Evolutionary conservation across 495 filamentous ascomycete genomes (phyloP), one percentile per base, ranked within the genome.

Genomic region (Podospora australis): DNA sequence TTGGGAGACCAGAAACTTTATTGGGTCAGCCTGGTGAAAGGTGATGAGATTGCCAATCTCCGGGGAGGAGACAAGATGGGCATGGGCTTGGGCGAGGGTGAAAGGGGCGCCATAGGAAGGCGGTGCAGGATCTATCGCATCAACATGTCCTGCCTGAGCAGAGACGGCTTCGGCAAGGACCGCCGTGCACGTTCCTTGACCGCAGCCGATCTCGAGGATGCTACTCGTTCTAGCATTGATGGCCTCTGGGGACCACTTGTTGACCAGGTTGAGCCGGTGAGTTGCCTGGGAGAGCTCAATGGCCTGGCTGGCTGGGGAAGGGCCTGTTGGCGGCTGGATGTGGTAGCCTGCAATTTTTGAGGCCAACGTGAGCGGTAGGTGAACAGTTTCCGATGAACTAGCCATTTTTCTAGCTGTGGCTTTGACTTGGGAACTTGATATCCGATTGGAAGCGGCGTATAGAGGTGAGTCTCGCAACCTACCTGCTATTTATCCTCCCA

Each of bases 191-290:
- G 74, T 72, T 3, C 76, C 77, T 48, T 79, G 76, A 14, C 76
- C 76, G 59, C 76, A 78, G 39, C 75, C 77, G 23, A 80, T 51
- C 55, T 79, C 77, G 4, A 80, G 66, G 25, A 78, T 55, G 26
- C 66, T 70, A 13, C 5, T 16, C 19, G 62, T 58, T 35, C 59
- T 72, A 0, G 66, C 54, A 2, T 28, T 21, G 48, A 73, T 67
- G 45, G 43, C 10, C 6, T 28, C 17, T 6, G 49, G 43, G 28
- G 44, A 44, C 65, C 65, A 77, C 50, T 52, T 49, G 35, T 64
- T 52, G 29, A 75, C 48, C 39, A 76, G 59, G 19, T 49, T 36
- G 20, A 72, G 56, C 25, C 73, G 71, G 60, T 77, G 74, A 10
- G 40, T 21, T n/a, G 68, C 68, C 62, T 76, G 72, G 44, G 62